phyloP scores from a whole-genome alignment of 345 rosid genomes.

The Hibiscus trionum region DNA sequence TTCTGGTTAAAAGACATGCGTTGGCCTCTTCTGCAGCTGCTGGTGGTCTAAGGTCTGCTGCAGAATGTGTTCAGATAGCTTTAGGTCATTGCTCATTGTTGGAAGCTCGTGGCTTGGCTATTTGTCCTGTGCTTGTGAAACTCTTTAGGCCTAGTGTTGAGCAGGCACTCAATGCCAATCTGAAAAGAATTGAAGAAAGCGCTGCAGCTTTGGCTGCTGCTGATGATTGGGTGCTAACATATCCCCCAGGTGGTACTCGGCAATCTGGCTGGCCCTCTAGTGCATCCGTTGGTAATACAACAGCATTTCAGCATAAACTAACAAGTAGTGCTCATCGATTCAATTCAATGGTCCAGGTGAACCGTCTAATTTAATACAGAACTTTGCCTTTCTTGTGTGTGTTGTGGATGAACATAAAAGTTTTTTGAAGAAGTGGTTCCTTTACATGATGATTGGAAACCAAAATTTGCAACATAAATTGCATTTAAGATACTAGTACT shows the following conservation, averaged over 20 bases:
- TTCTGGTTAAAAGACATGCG: slow-evolving; percentile 94
- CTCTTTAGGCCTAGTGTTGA: slow-evolving; percentile 94
- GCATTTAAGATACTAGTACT: too few relatives aligned
- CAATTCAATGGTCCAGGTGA: slow-evolving; percentile 99
- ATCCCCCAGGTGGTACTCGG: slow-evolving; percentile 51
- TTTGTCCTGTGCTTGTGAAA: slow-evolving; percentile 81
- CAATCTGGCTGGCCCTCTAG: slow-evolving; percentile 58
- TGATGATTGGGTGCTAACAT: slow-evolving; percentile 93
- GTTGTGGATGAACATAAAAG: neutral
- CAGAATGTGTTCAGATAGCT: slow-evolving; percentile 99
- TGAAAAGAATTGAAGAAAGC: slow-evolving; percentile 95
- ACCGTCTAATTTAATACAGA: slow-evolving; percentile 1
- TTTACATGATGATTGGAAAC: neutral
- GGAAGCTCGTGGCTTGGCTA: slow-evolving; percentile 91
- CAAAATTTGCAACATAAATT: too few relatives aligned
- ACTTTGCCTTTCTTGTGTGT: neutral
- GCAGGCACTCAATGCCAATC: slow-evolving; percentile 91
- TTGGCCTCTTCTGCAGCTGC: slow-evolving; percentile 98
- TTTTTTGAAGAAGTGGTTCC: neutral
- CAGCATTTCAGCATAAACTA: slow-evolving; percentile 76
- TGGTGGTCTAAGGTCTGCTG: slow-evolving; percentile 98
- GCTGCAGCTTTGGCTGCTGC: slow-evolving; percentile 99
- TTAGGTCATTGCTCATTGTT: slow-evolving; percentile 96
- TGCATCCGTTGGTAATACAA: slow-evolving; percentile 35
- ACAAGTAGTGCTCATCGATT: slow-evolving; percentile 96